A percentile compares a stretch with the other conserved stretches of the same genome.
phyloP scores from a whole-genome alignment of 352 stramenopile genomes.

The Phytophthora fragariaefolia region DNA sequence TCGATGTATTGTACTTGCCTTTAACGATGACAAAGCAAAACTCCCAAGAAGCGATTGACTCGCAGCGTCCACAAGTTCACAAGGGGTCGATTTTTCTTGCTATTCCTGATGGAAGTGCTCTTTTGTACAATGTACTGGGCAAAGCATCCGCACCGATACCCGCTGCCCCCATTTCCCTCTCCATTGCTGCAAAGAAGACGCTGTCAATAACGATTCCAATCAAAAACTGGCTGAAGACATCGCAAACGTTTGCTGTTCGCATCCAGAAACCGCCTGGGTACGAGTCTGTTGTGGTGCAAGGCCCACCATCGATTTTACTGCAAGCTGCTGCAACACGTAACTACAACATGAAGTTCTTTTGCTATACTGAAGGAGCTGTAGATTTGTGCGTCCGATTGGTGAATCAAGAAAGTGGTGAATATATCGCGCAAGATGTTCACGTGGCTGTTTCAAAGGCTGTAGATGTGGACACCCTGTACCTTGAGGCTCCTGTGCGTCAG shows the following conservation, averaged over 20 bases:
- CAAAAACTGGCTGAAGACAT: constrained; percentile 89
- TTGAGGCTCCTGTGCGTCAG: constrained; percentile 89
- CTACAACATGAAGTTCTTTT: constrained; percentile 91
- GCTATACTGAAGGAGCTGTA: constrained; percentile 79
- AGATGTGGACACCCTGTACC: constrained; percentile 78
- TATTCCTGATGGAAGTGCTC: constrained; percentile 88
- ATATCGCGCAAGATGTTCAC: constrained; percentile 70
- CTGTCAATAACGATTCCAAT: constrained; percentile 72
- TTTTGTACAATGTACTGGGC: constrained; percentile 89
- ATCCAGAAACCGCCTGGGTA: constrained; percentile 50
- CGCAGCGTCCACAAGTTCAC: constrained; percentile 56
- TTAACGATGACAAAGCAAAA: constrained; percentile 84
- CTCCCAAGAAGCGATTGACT: constrained; percentile 26
- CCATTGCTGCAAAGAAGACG: constrained; percentile 83
- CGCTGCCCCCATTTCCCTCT: constrained; percentile 47
- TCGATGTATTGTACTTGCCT: constrained; percentile 83
- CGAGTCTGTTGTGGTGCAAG: constrained; percentile 68
- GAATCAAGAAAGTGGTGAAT: constrained; percentile 87
- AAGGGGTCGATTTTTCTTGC: constrained; percentile 90
- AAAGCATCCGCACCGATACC: constrained; percentile 65
- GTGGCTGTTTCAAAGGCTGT: constrained; percentile 64
- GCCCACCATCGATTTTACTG: constrained; percentile 73
- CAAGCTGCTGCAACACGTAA: constrained; percentile 57
- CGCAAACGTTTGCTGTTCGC: constrained; percentile 83
- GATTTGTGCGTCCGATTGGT: constrained; percentile 77